Evolutionary conservation across 495 filamentous ascomycete genomes (phyloP).

Genomic region (Aspergillus ellipticus): DNA sequence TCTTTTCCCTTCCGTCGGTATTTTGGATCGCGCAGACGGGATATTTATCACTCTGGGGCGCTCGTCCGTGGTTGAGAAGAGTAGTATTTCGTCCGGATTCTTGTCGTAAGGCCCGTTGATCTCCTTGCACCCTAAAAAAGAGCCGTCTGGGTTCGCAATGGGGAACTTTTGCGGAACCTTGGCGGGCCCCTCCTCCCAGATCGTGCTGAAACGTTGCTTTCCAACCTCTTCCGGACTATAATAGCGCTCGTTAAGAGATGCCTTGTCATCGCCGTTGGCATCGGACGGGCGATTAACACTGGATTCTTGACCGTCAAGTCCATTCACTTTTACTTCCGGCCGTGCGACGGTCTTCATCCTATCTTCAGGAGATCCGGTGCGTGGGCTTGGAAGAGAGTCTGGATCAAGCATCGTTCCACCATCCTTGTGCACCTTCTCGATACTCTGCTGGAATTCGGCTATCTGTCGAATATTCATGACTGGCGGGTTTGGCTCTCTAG

Average conservation of each 20-base stretch:
- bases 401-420: conserved; percentile 31
- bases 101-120: conserved; percentile 34
- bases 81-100: conserved; percentile 41
- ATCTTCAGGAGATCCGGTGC: conserved; percentile 26
- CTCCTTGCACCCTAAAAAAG: conserved; percentile 48
- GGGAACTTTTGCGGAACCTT: conserved; percentile 23
- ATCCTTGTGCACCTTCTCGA: conserved; percentile 30
- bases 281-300: conserved; percentile 6
- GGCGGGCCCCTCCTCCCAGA: conserved; percentile 34
- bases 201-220: conserved; percentile 36
- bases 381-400: conserved; percentile 31
- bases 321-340: conserved; percentile 10
- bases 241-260: conserved; percentile 19
- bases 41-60: conserved; percentile 27
- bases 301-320: conserved; percentile 23
- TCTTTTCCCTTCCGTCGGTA: conserved; percentile 22
- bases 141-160: conserved; percentile 31
- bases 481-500: conserved; percentile 42
- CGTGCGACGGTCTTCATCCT: not conserved
- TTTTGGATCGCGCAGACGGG: conserved; percentile 22
- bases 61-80: conserved; percentile 31
- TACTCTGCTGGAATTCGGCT: conserved; percentile 36
- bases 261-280: conserved; percentile 9
- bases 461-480: conserved; percentile 40
- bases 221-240: conserved; percentile 46